Evolutionary conservation across 805 yeast species (phyloP), one percentile per base, ranked within the genome.

Genomic region (Lipomyces yamanashiensis): DNA sequence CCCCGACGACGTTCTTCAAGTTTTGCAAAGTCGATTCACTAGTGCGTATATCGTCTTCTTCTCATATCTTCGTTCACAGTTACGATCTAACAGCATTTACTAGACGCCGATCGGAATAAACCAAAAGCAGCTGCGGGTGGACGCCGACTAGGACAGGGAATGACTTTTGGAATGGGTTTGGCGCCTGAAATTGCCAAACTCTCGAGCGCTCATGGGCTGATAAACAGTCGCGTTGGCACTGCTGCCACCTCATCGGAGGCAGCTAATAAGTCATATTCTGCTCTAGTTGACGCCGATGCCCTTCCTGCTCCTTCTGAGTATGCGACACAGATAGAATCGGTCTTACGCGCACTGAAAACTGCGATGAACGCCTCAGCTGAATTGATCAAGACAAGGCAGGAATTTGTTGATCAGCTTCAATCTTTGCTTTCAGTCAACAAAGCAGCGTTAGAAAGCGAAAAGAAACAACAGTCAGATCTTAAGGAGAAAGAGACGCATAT

Each of bases 251-350:
- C 62, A 9, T 13, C 59, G 7, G 44, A 58, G n/a, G 40, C 61
- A 2, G 64, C 69, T 15, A 58, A 51, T 21, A 57, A 64, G 15
- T 55, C 55, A 8, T 71, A 65, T 40, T 41, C 64, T 17, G 52
- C 66, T 3, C 52, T 68, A 8, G 66, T 70, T 23, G 76, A 72
- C 13, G 64, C 70, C 44, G 74, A 70, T n/a, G 64, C 68, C 1
- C 59, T 75, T 10, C 79, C 80, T 17, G 75, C 79, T 9, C 76
- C 78, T 21, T 60, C 76, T 37, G 74, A 64, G 56, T 74, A 72
- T 37, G 62, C 76, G 7, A 69, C 68, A 5, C 70, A 71, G 44
- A 67, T 72, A 4, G 72, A 71, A 43, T 62, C 57, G 15, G 70
- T 73, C 21, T 56, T 73, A 21, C 59, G 59, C 7, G 67, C 71